Percentiles rank a stretch among this genome's conserved stretches.
Evolutionary conservation across 1,284 basidiomycete species (phyloP).

Genomic region (Boletus sp.): DNA sequence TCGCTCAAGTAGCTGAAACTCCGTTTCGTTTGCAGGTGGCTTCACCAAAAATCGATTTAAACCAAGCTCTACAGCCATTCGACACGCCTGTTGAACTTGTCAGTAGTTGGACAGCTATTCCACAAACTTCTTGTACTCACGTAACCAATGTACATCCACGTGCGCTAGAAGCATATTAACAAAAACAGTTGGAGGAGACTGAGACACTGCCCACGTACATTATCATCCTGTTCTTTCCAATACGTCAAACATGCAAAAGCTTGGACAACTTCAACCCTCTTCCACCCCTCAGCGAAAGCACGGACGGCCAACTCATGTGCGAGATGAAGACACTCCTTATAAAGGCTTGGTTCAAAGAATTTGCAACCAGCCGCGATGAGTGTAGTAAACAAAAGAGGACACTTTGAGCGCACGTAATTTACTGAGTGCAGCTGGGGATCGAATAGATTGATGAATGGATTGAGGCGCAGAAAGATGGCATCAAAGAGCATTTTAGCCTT

Average conservation of each 20-base stretch:
- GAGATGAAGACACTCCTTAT: conserved; percentile 67
- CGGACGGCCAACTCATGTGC: conserved; percentile 72
- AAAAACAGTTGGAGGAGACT: conserved; percentile 18
- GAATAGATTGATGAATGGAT: conserved; percentile 84
- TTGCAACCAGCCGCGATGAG: conserved; percentile 84
- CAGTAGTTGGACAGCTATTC: conserved; percentile 10
- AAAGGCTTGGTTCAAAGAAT: conserved; percentile 76
- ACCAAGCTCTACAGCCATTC: conserved; percentile 81
- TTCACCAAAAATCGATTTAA: conserved; percentile 67
- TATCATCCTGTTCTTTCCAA: conserved; percentile 85
- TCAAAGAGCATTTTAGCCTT: conserved; percentile 74
- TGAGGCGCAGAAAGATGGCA: conserved; percentile 74
- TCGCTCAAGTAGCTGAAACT: conserved; percentile 67
- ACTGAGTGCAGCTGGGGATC: conserved; percentile 78
- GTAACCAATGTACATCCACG: conserved; percentile 85
- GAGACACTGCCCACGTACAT: conserved; percentile 46
- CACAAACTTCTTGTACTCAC: conserved; percentile 44
- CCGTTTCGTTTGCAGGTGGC: conserved; percentile 60
- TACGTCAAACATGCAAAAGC: conserved; percentile 84
- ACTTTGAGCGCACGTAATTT: conserved; percentile 71
- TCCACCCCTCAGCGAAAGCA: conserved; percentile 76
- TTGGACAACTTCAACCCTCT: conserved; percentile 81
- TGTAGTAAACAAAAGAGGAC: conserved; percentile 80
- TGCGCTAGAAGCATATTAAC: conserved; percentile 52
- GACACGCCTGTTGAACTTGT: conserved; percentile 60